Conservation (phyloP, 2,329 filamentous ascomycete genomes). For the Tolypocladium tropicale region DNA sequence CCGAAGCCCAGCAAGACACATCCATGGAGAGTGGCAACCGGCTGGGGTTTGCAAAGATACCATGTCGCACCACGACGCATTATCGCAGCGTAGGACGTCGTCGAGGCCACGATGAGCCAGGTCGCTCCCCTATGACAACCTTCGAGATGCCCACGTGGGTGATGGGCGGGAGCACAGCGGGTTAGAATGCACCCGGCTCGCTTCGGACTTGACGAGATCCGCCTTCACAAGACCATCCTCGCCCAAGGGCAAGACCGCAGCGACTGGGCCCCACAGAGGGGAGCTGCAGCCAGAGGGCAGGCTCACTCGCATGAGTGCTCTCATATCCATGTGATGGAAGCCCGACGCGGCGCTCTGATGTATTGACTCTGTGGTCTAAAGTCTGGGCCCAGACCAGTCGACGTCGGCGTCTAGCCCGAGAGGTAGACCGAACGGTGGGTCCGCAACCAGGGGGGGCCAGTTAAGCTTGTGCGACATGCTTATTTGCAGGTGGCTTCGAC, state of each 20-base stretch:
- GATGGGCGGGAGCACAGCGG: background rate
- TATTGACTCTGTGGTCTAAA: too few species aligned
- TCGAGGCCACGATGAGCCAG: background rate
- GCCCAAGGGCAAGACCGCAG: background rate
- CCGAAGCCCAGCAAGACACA: background rate
- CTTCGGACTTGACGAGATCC: background rate
- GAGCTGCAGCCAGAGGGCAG: background rate
- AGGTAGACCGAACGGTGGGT: background rate
- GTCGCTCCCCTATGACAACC: background rate
- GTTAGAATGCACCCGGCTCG: background rate
- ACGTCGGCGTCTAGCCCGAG: background rate
- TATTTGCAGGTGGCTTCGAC: background rate
- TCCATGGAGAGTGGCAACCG: background rate
- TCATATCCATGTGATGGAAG: background rate
- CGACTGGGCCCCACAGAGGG: background rate
- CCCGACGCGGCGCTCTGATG: background rate
- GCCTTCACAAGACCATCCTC: background rate
- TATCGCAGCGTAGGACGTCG: background rate
- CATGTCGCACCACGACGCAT: background rate
- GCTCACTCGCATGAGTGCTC: background rate
- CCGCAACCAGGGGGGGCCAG: background rate
- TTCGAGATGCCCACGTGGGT: background rate
- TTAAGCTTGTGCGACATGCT: background rate
- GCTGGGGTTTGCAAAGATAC: background rate
- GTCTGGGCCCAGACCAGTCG: background rate